These are phyloP conservation scores for Phaeoacremonium minimum DNA, from an alignment of 2,329 filamentous ascomycete species.

Conservation along the genomic window DNA sequence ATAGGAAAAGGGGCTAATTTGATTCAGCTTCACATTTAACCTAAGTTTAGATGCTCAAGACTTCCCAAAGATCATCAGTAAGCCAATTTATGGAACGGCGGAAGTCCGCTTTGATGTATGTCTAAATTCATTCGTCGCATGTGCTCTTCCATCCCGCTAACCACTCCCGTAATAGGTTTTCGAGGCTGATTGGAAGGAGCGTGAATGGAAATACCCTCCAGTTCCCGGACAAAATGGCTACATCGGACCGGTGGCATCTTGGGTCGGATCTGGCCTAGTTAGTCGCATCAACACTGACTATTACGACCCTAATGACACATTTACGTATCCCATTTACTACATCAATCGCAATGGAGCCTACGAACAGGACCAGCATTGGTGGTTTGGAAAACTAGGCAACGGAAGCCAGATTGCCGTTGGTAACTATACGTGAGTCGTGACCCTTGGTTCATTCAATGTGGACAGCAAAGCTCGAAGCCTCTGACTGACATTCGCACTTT, in stretches of 20 bases:
- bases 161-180: conserved; percentile 5
- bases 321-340: conserved; percentile 1
- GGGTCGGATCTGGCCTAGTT: neutral
- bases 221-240: conserved; percentile 14
- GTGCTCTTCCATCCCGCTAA: no score
- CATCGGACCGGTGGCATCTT: conserved; percentile 15
- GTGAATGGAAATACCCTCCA: conserved; percentile 18
- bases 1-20: no score
- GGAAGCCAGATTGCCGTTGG: conserved; percentile 4
- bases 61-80: conserved; percentile 20
- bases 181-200: conserved; percentile 14
- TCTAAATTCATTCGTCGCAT: no score
- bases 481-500: neutral
- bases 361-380: conserved; percentile 5
- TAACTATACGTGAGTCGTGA: conserved; percentile 7
- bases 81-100: conserved; percentile 17
- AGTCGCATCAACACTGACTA: conserved; percentile 1
- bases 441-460: neutral
- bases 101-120: conserved; percentile 24
- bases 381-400: conserved; percentile 6
- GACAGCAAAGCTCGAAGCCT: no score
- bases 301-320: conserved; percentile 4
- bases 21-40: conserved; percentile 20
- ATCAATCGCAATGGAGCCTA: neutral
- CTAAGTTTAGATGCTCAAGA: conserved; percentile 15